These are phyloP conservation scores for Seminavis robusta DNA, from an alignment of 108 stramenopile species.

Conservation along the genomic window DNA sequence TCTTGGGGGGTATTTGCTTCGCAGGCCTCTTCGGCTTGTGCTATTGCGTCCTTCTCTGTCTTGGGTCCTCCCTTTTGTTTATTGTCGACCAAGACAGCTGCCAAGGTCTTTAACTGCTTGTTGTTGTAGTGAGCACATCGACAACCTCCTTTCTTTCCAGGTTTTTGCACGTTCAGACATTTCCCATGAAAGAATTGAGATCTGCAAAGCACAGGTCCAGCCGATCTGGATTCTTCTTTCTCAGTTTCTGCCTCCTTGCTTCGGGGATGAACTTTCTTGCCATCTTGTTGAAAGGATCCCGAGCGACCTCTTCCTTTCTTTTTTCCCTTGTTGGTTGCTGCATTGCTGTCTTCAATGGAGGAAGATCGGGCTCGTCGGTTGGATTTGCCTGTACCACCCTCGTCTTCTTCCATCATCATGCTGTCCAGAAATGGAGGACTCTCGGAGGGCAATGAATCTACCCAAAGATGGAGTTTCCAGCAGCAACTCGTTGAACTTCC, in stretches of 20 bases:
- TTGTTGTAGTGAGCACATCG: too few relatives aligned
- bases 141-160: too few relatives aligned
- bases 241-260: slow-evolving; percentile 9
- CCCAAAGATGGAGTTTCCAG: slow-evolving; percentile 10
- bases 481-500: too few relatives aligned
- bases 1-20: too few relatives aligned
- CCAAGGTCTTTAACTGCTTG: too few relatives aligned
- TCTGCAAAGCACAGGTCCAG: slow-evolving; percentile 7
- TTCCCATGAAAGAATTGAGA: slow-evolving; percentile 21
- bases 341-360: background rate
- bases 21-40: too few relatives aligned
- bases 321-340: too few relatives aligned
- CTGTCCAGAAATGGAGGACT: slow-evolving; percentile 4
- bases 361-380: slow-evolving; percentile 10
- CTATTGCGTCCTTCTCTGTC: too few relatives aligned
- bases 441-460: slow-evolving; percentile 2
- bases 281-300: background rate
- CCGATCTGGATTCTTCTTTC: background rate
- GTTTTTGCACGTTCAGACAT: too few relatives aligned
- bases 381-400: background rate
- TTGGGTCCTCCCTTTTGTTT: too few relatives aligned
- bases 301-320: background rate
- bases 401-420: slow-evolving; percentile 3
- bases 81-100: too few relatives aligned
- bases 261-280: slow-evolving; percentile 8